Percentiles rank a stretch among this genome's conserved stretches.
These are phyloP conservation scores for Syzygium grande DNA, from an alignment of 345 rosid species.

Conservation along the genomic window DNA sequence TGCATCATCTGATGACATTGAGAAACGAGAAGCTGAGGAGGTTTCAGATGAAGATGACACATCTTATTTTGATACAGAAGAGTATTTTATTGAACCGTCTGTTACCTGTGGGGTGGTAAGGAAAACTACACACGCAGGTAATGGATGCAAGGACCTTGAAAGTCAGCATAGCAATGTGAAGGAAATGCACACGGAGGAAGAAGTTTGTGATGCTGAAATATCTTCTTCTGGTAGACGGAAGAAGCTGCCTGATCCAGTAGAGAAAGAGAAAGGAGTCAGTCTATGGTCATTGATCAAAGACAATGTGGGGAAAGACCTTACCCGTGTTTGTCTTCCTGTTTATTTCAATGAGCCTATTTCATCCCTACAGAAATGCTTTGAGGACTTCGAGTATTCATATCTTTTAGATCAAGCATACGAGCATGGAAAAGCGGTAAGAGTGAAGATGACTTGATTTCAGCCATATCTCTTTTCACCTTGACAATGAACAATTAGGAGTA, in stretches of 20 bases:
- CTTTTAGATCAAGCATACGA: slow-evolving; percentile 84
- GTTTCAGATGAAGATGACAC: slow-evolving; percentile 81
- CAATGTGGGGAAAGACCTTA: slow-evolving; percentile 96
- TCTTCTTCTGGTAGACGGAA: slow-evolving; percentile 51
- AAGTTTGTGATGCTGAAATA: slow-evolving; percentile 18
- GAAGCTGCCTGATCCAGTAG: slow-evolving; percentile 89
- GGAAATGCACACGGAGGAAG: slow-evolving; percentile 26
- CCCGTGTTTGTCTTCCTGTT: slow-evolving; percentile 95
- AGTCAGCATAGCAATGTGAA: slow-evolving; percentile 19
- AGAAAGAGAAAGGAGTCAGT: slow-evolving; percentile 94
- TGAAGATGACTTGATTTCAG: neutral
- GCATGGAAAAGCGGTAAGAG: slow-evolving; percentile 74
- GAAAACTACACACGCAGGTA: slow-evolving; percentile 14
- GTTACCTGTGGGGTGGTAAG: slow-evolving; percentile 24
- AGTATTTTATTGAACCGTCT: slow-evolving; percentile 47
- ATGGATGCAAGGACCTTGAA: slow-evolving; percentile 7
- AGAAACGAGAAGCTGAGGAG: slow-evolving; percentile 85
- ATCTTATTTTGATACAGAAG: slow-evolving; percentile 68
- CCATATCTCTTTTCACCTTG: neutral
- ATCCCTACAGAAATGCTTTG: slow-evolving; percentile 94
- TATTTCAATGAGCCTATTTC: slow-evolving; percentile 97
- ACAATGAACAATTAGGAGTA: neutral
- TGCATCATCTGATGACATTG: slow-evolving; percentile 91
- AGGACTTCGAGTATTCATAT: slow-evolving; percentile 91
- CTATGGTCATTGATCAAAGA: slow-evolving; percentile 99